Conservation (phyloP, 192 early-diverging fungal species). For the Anaeromyces robustus region DNA sequence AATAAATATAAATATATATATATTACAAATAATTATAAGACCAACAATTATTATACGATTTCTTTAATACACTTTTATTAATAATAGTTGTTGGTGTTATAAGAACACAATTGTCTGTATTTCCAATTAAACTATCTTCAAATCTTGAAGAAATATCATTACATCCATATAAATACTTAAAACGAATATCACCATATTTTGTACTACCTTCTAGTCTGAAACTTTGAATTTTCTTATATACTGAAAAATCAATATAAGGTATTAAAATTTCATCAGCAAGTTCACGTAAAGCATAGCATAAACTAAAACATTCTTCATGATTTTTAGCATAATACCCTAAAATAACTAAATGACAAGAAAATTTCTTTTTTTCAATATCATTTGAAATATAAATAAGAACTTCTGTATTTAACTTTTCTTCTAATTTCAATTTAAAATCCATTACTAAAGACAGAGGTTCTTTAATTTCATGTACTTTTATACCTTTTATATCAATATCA, state of each 20-base stretch:
- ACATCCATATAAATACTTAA: neutral
- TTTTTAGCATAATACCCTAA: too few relatives aligned
- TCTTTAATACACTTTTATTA: neutral
- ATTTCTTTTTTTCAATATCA: too few relatives aligned
- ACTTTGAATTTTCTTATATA: neutral
- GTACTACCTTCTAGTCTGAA: neutral
- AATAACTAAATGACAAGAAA: too few relatives aligned
- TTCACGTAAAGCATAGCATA: neutral
- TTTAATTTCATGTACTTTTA: too few relatives aligned
- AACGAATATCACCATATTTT: neutral
- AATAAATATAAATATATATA: too few relatives aligned
- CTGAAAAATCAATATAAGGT: neutral
- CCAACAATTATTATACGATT: neutral
- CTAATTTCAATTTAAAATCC: too few relatives aligned
- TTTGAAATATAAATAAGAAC: too few relatives aligned
- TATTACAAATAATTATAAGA: too few relatives aligned
- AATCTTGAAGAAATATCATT: neutral
- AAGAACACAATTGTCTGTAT: neutral
- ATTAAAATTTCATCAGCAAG: neutral
- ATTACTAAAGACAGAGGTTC: too few relatives aligned
- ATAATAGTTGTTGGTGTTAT: neutral
- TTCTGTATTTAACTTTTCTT: too few relatives aligned
- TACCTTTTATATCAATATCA: too few relatives aligned
- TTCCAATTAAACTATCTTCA: neutral
- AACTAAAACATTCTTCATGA: too few relatives aligned